Conservation (phyloP, 1,139 yeast species). For the Suhomyces choctaworum region DNA sequence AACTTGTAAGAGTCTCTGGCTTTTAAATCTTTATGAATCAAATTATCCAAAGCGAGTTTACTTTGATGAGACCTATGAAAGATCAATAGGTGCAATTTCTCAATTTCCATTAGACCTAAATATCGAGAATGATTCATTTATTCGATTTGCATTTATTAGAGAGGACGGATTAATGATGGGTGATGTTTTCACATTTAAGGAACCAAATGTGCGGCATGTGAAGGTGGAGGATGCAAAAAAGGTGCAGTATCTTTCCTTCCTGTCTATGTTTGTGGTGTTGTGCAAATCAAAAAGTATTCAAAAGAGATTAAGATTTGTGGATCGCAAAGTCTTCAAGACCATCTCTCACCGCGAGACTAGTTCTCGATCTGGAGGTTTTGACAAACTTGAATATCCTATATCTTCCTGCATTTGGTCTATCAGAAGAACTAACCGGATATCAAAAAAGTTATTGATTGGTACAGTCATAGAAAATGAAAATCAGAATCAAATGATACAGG, state of each 20-base stretch:
- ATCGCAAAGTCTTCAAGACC: constrained; percentile 29
- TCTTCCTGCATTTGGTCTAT: constrained; percentile 39
- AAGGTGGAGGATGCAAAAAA: constrained; percentile 39
- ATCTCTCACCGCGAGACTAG: constrained; percentile 15
- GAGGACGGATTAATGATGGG: constrained; percentile 52
- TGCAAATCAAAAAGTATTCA: constrained; percentile 31
- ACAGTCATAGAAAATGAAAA: constrained; percentile 21
- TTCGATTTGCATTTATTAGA: constrained; percentile 39
- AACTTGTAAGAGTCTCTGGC: constrained; percentile 44
- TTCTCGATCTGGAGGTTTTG: constrained; percentile 20
- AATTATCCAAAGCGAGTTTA: constrained; percentile 40
- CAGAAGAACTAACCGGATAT: constrained; percentile 32
- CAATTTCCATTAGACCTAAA: constrained; percentile 9
- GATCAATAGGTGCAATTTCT: constrained; percentile 17
- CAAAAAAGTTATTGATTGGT: constrained; percentile 46
- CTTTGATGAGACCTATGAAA: constrained; percentile 38
- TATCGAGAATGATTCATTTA: constrained; percentile 8
- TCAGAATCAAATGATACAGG: neutral
- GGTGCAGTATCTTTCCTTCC: constrained; percentile 15
- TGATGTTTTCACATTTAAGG: constrained; percentile 28
- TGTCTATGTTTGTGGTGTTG: constrained; percentile 37
- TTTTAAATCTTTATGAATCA: constrained; percentile 34
- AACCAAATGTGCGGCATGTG: constrained; percentile 33
- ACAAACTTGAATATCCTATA: constrained; percentile 35
- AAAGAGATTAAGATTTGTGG: constrained; percentile 34